Conservation (phyloP, 2,329 filamentous ascomycete species). For the Nemania sp. region DNA sequence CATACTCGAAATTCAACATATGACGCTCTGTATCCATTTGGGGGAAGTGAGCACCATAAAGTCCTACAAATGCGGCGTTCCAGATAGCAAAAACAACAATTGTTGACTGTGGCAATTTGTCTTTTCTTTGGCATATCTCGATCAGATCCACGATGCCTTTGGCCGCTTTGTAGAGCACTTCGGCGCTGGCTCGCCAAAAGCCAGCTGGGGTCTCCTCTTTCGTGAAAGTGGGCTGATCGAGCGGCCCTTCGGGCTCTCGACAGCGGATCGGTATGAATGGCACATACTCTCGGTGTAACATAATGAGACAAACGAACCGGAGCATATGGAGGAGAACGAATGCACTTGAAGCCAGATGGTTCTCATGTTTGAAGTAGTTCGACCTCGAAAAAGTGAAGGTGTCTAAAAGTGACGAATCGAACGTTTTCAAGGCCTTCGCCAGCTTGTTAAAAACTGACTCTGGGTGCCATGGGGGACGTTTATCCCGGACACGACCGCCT, state of each 20-base stretch:
- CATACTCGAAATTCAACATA: constrained; percentile 49
- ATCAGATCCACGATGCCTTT: constrained; percentile 67
- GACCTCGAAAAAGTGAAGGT: constrained; percentile 60
- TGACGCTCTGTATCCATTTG: constrained; percentile 65
- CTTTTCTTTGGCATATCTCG: constrained; percentile 60
- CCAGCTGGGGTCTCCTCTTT: constrained; percentile 51
- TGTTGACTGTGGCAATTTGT: constrained; percentile 67
- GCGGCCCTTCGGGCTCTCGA: constrained; percentile 53
- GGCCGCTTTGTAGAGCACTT: constrained; percentile 64
- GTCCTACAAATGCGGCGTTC: constrained; percentile 65
- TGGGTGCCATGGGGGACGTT: constrained; percentile 61
- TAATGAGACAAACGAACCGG: constrained; percentile 66
- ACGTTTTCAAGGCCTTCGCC: constrained; percentile 52
- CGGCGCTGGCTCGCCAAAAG: constrained; percentile 67
- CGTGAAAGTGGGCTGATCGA: constrained; percentile 61
- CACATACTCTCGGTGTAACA: constrained; percentile 70
- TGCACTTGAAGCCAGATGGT: constrained; percentile 62
- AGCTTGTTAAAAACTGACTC: constrained; percentile 59
- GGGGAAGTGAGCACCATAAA: constrained; percentile 69
- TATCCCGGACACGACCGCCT: constrained; percentile 55
- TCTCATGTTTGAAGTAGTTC: constrained; percentile 69
- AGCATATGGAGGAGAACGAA: constrained; percentile 71
- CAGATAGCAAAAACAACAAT: constrained; percentile 69
- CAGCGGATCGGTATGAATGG: constrained; percentile 65
- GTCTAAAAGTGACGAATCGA: constrained; percentile 57